Evolutionary conservation across 140 eudicot species (phyloP).

Genomic region (Flaveria floridana): DNA sequence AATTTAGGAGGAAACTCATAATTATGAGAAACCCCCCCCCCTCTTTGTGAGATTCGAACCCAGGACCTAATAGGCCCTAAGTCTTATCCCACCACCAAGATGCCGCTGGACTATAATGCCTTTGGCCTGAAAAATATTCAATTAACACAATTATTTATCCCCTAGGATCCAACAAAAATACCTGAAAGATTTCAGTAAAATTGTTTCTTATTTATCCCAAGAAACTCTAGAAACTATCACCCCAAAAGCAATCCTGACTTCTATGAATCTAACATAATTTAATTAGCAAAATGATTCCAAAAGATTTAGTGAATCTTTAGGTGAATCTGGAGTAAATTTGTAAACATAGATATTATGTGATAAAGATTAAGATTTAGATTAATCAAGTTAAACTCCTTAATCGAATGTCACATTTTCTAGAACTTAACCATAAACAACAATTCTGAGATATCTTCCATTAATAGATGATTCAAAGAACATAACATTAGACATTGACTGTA

Average conservation of each 20-base stretch:
- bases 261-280: background rate
- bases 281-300: background rate
- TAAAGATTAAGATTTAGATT: background rate
- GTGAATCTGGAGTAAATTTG: background rate
- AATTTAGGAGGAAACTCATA: no score
- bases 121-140: no score
- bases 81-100: no score
- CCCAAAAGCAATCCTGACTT: constrained; percentile 2
- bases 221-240: constrained; percentile 16
- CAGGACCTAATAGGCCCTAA: no score
- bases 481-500: no score
- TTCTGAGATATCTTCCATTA: background rate
- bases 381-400: background rate
- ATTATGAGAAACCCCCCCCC: no score
- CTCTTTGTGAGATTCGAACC: no score
- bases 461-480: no score
- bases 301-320: constrained; percentile 22
- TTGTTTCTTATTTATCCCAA: constrained; percentile 24
- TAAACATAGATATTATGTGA: background rate
- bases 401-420: background rate
- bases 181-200: constrained; percentile 1
- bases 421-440: background rate
- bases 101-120: no score
- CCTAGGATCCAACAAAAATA: constrained; percentile 37
- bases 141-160: constrained; percentile 21